Conservation (phyloP, 2,329 filamentous ascomycete genomes). For the Fonsecaea nubica region DNA sequence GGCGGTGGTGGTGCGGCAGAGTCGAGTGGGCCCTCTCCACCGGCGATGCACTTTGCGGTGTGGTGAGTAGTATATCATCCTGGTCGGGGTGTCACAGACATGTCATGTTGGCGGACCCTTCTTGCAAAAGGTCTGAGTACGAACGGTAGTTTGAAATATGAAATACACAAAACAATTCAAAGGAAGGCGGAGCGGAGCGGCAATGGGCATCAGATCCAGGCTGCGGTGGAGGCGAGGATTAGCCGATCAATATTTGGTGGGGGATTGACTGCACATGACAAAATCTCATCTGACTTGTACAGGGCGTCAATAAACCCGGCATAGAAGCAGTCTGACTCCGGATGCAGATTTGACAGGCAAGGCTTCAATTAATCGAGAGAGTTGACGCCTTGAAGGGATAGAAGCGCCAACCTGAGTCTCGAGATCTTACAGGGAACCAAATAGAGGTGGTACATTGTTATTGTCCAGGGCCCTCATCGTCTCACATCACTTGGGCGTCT, state of each 20-base stretch:
- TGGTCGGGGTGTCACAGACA: background rate
- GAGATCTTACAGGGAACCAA: no score
- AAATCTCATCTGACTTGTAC: background rate
- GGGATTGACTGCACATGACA: background rate
- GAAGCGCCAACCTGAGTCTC: constrained; percentile 15
- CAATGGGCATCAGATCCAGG: background rate
- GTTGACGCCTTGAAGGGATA: constrained; percentile 22
- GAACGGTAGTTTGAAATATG: background rate
- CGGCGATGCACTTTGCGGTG: constrained; percentile 33
- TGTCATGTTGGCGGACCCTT: background rate
- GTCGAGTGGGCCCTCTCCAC: constrained; percentile 25
- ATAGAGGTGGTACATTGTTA: no score
- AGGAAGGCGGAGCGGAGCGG: background rate
- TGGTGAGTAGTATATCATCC: constrained; percentile 26
- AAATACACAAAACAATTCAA: background rate
- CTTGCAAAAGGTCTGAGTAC: background rate
- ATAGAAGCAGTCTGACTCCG: no score
- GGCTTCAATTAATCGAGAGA: constrained; percentile 6
- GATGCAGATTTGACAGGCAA: no score
- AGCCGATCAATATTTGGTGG: background rate
- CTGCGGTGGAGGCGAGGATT: background rate
- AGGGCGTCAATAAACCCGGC: background rate
- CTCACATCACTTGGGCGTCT: no score
- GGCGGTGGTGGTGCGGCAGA: constrained; percentile 32
- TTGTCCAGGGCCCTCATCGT: no score